phyloP scores from a whole-genome alignment of 2,329 filamentous ascomycete genomes.

The Chaetomiaceae sp. region DNA sequence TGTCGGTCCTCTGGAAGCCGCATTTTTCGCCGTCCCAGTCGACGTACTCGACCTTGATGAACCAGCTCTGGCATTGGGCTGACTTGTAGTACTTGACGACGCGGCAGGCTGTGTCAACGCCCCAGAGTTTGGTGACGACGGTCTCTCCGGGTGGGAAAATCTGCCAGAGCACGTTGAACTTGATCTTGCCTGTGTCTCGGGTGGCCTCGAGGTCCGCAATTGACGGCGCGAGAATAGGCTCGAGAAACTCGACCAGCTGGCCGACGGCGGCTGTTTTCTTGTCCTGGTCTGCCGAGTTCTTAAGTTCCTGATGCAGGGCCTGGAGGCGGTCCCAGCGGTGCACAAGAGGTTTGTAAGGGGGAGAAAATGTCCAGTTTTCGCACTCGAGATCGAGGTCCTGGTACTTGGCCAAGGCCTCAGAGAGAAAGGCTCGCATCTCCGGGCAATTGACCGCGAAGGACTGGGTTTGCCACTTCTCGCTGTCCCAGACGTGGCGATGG shows the following conservation, averaged over 20 bases:
- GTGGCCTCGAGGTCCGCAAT: constrained; percentile 28
- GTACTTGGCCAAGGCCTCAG: constrained; percentile 31
- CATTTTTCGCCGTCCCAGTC: constrained; percentile 35
- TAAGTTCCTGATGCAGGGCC: constrained; percentile 9
- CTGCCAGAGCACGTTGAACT: constrained; percentile 33
- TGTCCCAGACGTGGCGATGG: constrained; percentile 27
- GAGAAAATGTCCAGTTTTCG: constrained; percentile 32
- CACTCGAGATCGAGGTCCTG: constrained; percentile 34
- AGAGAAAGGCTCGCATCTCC: constrained; percentile 31
- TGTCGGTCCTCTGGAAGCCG: constrained; percentile 28
- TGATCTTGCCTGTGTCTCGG: constrained; percentile 30
- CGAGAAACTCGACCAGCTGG: constrained; percentile 31
- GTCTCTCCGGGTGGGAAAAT: constrained; percentile 34
- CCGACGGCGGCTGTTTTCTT: constrained; percentile 10
- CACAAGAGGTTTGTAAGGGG: constrained; percentile 34
- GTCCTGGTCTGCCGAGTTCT: not conserved
- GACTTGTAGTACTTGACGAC: constrained; percentile 30
- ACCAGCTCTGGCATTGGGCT: not conserved
- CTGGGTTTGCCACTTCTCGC: constrained; percentile 32
- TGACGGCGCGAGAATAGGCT: constrained; percentile 29
- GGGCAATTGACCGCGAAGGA: constrained; percentile 33
- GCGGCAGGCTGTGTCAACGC: constrained; percentile 35
- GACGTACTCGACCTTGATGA: constrained; percentile 33
- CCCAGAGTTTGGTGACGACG: constrained; percentile 31
- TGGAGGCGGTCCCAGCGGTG: constrained; percentile 34